Evolutionary conservation across 305 asterid species (phyloP).

Genomic region (Fraxinus greggii): DNA sequence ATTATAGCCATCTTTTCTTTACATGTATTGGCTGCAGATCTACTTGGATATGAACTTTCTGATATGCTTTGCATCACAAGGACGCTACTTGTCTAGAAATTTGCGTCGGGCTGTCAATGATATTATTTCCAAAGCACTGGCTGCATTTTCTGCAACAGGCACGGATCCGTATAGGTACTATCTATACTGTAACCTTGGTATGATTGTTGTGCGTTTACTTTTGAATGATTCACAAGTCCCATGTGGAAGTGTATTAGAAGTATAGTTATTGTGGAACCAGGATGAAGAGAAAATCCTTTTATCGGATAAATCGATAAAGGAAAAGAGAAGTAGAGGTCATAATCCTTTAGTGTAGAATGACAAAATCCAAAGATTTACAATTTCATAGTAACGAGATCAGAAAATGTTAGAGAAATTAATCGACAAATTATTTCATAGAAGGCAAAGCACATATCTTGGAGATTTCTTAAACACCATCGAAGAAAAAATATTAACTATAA

Average conservation of each 20-base stretch:
- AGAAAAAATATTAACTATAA: background rate
- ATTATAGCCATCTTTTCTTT: slow-evolving; percentile 11
- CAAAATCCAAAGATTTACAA: background rate
- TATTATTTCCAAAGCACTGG: slow-evolving; percentile 73
- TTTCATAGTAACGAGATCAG: background rate
- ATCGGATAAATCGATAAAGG: background rate
- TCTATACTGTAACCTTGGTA: slow-evolving; percentile 8
- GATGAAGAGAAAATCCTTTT: background rate
- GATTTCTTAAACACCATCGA: background rate
- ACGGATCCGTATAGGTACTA: slow-evolving; percentile 83
- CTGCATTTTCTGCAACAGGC: slow-evolving; percentile 81
- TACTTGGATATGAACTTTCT: slow-evolving; percentile 96
- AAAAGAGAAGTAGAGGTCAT: background rate
- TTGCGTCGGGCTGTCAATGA: slow-evolving; percentile 83
- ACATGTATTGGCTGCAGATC: slow-evolving; percentile 59
- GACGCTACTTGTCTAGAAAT: slow-evolving; percentile 92
- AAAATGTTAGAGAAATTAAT: background rate
- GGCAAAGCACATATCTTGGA: background rate
- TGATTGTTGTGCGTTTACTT: slow-evolving; percentile 19
- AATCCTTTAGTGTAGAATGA: background rate
- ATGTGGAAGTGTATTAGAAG: background rate
- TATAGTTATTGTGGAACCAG: background rate
- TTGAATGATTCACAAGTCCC: background rate
- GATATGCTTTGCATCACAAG: slow-evolving; percentile 90
- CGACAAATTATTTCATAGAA: background rate